phyloP scores from a whole-genome alignment of 257 asterid species.

The Cinchona pubescens region DNA sequence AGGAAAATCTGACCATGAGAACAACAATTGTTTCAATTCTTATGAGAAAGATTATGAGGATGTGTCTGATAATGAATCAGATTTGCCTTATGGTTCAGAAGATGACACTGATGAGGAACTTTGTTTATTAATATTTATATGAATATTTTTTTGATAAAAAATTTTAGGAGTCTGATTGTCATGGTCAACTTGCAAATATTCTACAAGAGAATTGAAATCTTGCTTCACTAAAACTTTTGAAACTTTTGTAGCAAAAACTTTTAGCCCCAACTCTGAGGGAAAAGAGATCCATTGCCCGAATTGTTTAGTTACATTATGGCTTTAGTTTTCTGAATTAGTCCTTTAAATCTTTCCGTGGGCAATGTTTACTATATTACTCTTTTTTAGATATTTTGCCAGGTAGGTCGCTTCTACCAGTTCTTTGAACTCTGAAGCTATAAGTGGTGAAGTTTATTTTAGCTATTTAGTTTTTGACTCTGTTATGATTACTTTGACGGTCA shows the following conservation, averaged over 20 bases:
- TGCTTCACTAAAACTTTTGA: conserved; percentile 69
- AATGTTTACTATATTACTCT: too few relatives aligned
- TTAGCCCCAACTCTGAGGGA: conserved; percentile 25
- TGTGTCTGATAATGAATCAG: conserved; percentile 57
- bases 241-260: conserved; percentile 47
- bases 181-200: too few relatives aligned
- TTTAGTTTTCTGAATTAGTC: too few relatives aligned
- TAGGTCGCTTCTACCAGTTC: too few relatives aligned
- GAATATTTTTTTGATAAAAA: conserved; percentile 35
- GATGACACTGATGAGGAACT: conserved; percentile 79
- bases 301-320: too few relatives aligned
- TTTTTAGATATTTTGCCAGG: too few relatives aligned
- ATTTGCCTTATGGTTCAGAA: conserved; percentile 50
- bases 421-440: too few relatives aligned
- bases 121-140: conserved; percentile 34
- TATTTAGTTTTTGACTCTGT: too few relatives aligned
- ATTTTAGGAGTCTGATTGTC: conserved; percentile 33
- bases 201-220: conserved; percentile 44
- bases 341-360: too few relatives aligned
- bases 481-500: too few relatives aligned
- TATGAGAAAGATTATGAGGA: conserved; percentile 37
- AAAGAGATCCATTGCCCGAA: conserved; percentile 26
- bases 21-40: conserved; percentile 61
- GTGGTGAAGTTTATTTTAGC: too few relatives aligned
- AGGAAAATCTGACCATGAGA: conserved; percentile 45